Evolutionary conservation across 78 protist species (phyloP), one percentile per base, ranked within the genome.

Genomic region (Polysphondylium violaceum): DNA sequence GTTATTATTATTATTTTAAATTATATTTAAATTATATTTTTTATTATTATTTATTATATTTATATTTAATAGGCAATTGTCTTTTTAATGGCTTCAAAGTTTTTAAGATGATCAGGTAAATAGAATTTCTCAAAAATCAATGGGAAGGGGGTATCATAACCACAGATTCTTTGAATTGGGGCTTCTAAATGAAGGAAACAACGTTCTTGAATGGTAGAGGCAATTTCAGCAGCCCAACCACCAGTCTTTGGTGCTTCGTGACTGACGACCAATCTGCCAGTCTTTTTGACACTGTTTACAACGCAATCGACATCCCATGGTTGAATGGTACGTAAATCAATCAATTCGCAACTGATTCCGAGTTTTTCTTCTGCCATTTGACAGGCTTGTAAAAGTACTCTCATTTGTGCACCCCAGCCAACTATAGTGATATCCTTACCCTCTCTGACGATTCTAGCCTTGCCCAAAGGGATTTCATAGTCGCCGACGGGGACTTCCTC

Each of bases 131-230:
- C 99, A 76, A 93, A 93, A 41, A 95, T 91, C 59, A 98, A 96
- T 36, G 99, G 99, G 96, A 97, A 98, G 27, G 98, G 99, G 1
- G 98, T 97, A 89, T 97, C 99, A 58, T 86, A 92, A 38, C 99
- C 99, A 76, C 98, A 95, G 16, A 98, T 97, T 23, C 99, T 92
- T 71, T 61, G 75, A 27, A 97, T 87, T 41, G 99, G 99, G 1
- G 99, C 98, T 87, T 98, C 98, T 43, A 98, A 91, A 76, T 79
- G 91, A 31, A 88, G 88, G 96, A 98, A 98, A 83, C 98, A 95
- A 25, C 88, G 36, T 86, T 96, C 88, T 88, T 94, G 97, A 33
- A 98, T 81, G n/a, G 96, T 55, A 35, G 96, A 65, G 1, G 98
- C 72, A 50, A 98, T 71, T 77, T 98, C 99, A n/a, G 97, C 98